These are phyloP conservation scores for Carpinus fangiana DNA, from an alignment of 306 rosid species.

Conservation along the genomic window DNA sequence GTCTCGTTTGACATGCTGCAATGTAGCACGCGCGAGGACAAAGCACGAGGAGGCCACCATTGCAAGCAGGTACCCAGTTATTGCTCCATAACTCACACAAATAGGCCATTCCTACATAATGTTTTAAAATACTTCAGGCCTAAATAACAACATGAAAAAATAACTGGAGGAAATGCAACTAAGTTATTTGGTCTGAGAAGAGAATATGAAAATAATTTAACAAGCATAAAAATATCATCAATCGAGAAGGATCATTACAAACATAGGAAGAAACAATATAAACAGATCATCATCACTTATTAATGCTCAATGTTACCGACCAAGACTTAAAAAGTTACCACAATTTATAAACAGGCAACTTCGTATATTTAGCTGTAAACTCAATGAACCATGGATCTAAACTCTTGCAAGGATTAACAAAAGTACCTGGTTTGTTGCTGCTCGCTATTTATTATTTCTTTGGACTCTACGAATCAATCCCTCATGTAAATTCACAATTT, in stretches of 20 bases:
- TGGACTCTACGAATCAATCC: not conserved
- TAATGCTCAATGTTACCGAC: not conserved
- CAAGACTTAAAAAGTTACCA: not conserved
- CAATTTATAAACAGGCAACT: not conserved
- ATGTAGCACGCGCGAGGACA: conserved; percentile 30
- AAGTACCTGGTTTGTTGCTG: not conserved
- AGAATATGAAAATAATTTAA: not conserved
- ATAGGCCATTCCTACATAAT: conserved; percentile 85
- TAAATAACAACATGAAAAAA: not conserved
- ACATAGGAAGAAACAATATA: not conserved
- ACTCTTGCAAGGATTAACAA: not conserved
- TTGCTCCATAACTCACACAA: conserved; percentile 79
- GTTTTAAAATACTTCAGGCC: conserved; percentile 18
- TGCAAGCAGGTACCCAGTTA: conserved; percentile 59
- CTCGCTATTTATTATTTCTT: not conserved
- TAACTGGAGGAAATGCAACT: not conserved
- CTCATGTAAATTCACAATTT: not conserved
- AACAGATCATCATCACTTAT: not conserved
- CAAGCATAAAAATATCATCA: not conserved
- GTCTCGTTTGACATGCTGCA: conserved; percentile 60
- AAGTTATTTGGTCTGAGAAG: not conserved
- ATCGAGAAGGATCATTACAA: not conserved
- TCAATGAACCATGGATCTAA: not conserved
- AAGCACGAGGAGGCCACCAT: conserved; percentile 53
- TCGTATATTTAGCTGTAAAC: not conserved